Base-by-base conservation (phyloP, 768 basidiomycete genomes). In the Mycena albidolilacea region DNA sequence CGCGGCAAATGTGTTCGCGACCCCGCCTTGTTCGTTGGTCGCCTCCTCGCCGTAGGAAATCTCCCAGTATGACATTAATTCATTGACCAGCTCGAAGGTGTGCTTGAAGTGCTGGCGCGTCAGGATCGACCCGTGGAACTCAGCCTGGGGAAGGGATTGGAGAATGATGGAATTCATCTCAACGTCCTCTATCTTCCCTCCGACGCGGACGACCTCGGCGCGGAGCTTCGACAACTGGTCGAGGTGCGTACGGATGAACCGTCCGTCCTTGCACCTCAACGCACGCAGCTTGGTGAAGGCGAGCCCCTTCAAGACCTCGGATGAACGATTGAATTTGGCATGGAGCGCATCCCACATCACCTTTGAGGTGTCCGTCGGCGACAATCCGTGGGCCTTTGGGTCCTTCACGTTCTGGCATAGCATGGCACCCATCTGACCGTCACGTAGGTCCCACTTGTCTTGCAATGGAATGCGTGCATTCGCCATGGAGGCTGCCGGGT, bases 261-360 rank as follows among this genome's bases (percentile, higher is more conserved):
- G 50, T 55, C 52, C n/a, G 10, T 55, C 30, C 30, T 30, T 30
- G 30, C 30, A 30, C 30, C 30, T 30, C 30, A 30, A 30, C 30
- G 30, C 30, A 38, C 50, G 64, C 5, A 65, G 39, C 64, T 65
- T 65, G 35, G 48, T 55, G 50, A 65, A 39, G 11, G 64, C 64
- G 17, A 65, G 64, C 19, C 64, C 64, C 39, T 65, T 65, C 64
- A 65, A 55, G 7, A 55, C 38, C 30, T 65, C 64, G 38, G 64
- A 65, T 37, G 64, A 52, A 5, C 64, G 64, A 21, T 65, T 65
- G 52, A 65, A 65, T 15, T 65, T 65, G 10, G 30, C 30, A 3
- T 30, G 30, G 30, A 30, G 30, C 30, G 30, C 30, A 3, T 30
- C 30, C 30, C 30, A 30, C 30, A 30, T 30, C 30, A 30, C 30